Percentiles rank a stretch among this genome's conserved stretches.
Conservation (phyloP, 257 asterid genomes). For the Penstemon eatonii region DNA sequence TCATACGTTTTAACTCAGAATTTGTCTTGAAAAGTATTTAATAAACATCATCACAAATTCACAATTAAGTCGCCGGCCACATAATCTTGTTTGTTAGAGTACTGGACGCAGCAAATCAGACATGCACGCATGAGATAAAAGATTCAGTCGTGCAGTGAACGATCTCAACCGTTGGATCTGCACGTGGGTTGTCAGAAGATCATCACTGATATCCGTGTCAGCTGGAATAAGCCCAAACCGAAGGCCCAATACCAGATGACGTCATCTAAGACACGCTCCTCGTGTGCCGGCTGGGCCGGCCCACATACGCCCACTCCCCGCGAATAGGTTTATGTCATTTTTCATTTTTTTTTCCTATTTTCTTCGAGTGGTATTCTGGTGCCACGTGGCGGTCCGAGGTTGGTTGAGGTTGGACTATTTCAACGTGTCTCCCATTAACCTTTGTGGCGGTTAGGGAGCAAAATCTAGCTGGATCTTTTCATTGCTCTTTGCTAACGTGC, state of each 20-base stretch:
- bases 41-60: neutral
- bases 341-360: neutral
- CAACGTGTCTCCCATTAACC: constrained; percentile 36
- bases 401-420: constrained; percentile 26
- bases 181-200: constrained; percentile 60
- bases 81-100: constrained; percentile 9
- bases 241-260: constrained; percentile 33
- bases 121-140: constrained; percentile 24
- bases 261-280: constrained; percentile 45
- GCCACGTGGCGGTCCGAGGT: constrained; percentile 35
- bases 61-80: constrained; percentile 27
- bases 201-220: constrained; percentile 12
- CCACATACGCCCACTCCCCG: constrained; percentile 39
- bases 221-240: constrained; percentile 16
- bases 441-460: constrained; percentile 27
- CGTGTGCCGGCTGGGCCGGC: constrained; percentile 69
- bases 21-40: neutral
- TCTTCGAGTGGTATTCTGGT: neutral
- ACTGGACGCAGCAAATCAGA: neutral
- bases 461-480: constrained; percentile 28
- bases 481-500: constrained; percentile 32
- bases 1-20: neutral
- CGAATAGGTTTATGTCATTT: constrained; percentile 5
- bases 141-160: constrained; percentile 1
- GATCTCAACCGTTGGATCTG: constrained; percentile 43